Percentiles rank a stretch among this genome's conserved stretches.
phyloP scores from a whole-genome alignment of 257 asterid genomes.

The Solanum chilense region DNA sequence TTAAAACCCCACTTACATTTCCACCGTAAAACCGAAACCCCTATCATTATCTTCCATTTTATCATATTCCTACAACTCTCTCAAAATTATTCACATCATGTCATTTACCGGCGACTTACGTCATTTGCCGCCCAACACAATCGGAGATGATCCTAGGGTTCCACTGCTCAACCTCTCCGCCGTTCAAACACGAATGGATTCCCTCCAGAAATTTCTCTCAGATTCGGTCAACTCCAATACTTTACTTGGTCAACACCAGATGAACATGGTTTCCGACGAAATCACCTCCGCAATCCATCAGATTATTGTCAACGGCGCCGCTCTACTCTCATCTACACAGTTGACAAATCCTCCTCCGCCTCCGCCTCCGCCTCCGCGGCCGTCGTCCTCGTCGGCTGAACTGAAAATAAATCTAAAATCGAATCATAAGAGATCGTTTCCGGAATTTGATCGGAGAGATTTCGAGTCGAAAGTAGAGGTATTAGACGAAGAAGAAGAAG shows the following conservation, averaged over 20 bases:
- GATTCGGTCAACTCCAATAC: constrained; percentile 48
- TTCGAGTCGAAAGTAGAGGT: neutral
- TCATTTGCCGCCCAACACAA: constrained; percentile 39
- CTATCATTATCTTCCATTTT: neutral
- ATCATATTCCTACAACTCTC: neutral
- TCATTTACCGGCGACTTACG: constrained; percentile 29
- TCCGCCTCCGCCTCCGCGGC: neutral
- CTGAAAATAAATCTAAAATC: neutral
- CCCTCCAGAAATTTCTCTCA: constrained; percentile 48
- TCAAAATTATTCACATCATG: constrained; percentile 18
- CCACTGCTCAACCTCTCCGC: constrained; percentile 48
- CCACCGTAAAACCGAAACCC: neutral
- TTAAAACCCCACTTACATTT: neutral
- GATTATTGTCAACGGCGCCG: constrained; percentile 63
- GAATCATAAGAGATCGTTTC: neutral
- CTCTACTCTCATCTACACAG: constrained; percentile 43
- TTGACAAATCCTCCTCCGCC: constrained; percentile 2
- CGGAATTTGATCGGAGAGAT: neutral
- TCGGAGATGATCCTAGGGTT: constrained; percentile 8
- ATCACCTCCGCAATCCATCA: constrained; percentile 60
- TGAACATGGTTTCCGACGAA: constrained; percentile 56
- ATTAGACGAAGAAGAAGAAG: constrained; percentile 1
- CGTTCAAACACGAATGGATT: constrained; percentile 52
- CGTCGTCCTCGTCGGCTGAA: neutral
- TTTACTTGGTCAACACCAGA: constrained; percentile 37